These are phyloP conservation scores for Talaromyces sp. DNA, from an alignment of 2,329 filamentous ascomycete species.

Conservation along the genomic window DNA sequence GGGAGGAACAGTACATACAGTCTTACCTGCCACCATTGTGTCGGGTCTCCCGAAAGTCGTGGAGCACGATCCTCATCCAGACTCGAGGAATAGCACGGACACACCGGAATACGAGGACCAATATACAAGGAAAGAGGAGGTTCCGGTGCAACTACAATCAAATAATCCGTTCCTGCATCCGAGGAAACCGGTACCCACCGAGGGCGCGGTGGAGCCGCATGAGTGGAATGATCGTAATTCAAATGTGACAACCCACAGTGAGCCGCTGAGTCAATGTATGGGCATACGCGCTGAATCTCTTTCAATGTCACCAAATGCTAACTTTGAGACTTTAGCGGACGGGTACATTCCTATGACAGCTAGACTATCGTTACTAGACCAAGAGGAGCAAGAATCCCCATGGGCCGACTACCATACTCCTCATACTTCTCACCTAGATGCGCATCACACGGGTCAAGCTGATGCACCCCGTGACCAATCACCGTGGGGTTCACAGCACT, in stretches of 20 bases:
- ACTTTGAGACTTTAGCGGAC: constrained; percentile 27
- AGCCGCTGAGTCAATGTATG: constrained; percentile 38
- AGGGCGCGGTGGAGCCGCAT: constrained; percentile 23
- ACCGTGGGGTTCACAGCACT: constrained; percentile 24
- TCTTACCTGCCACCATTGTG: constrained; percentile 26
- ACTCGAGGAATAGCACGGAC: constrained; percentile 1
- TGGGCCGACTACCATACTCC: constrained; percentile 24
- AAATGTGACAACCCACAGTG: constrained; percentile 30
- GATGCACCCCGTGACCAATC: constrained; percentile 14
- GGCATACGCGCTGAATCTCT: background rate
- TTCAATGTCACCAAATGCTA: constrained; percentile 11
- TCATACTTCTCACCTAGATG: constrained; percentile 3
- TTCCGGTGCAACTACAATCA: constrained; percentile 37
- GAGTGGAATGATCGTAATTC: constrained; percentile 22
- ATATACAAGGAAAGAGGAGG: constrained; percentile 17
- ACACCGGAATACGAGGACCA: background rate
- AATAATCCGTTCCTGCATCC: constrained; percentile 45
- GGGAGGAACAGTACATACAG: constrained; percentile 5
- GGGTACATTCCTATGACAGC: constrained; percentile 47
- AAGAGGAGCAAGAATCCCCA: constrained; percentile 27
- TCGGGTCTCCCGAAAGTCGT: constrained; percentile 26
- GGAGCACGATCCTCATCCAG: constrained; percentile 25
- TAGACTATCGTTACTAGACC: constrained; percentile 40
- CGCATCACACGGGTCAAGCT: constrained; percentile 4
- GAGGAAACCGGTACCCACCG: constrained; percentile 21